Evolutionary conservation across 257 asterid species (phyloP), one percentile per base, ranked within the genome.

Genomic region (Nicotiana benthamiana): DNA sequence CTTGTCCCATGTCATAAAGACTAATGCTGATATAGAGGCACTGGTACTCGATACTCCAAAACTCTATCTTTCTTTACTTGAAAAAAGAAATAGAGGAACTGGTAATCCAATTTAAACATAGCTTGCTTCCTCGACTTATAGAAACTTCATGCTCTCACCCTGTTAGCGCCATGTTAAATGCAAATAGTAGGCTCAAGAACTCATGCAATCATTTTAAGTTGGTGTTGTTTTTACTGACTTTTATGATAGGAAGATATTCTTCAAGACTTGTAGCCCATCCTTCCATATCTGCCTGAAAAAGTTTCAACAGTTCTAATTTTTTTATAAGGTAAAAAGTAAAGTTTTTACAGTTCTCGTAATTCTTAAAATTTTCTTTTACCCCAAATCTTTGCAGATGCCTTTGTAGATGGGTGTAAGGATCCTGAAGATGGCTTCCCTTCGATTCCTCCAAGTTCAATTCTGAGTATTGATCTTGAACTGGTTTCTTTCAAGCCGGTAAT

Each of bases 401-500:
- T 85, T 76, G 91, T 87, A 68, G 88, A 87, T 15, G 72, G 53
- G 53, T 89, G 83, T 56, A 85, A 78, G 81, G 65, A 84, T 52
- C 57, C 83, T 52, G 80, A 34, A 32, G 66, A 81, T 75, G 85
- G 77, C 65, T 57, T 84, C 83, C 86, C 90, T 85, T 63, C 62
- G 9, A 82, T 86, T 83, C 91, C 83, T 11, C 86, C 88, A 28
- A 85, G 84, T 80, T 86, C 97, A 74, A 75, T 80, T 81, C 83
- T 89, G 84, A 87, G 75, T 83, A 76, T 92, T 81, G 84, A 78
- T 83, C 76, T 86, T 82, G 89, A 89, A 85, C 80, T 92, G 54
- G 86, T 89, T 79, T 89, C 91, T 13, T 78, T 90, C 32, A 92
- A 90, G 86, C 86, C 86, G 22, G 94, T 91, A 52, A 77, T 88